Base-by-base conservation (phyloP, 2,329 filamentous ascomycete genomes). In the Stylonectria norvegica region DNA sequence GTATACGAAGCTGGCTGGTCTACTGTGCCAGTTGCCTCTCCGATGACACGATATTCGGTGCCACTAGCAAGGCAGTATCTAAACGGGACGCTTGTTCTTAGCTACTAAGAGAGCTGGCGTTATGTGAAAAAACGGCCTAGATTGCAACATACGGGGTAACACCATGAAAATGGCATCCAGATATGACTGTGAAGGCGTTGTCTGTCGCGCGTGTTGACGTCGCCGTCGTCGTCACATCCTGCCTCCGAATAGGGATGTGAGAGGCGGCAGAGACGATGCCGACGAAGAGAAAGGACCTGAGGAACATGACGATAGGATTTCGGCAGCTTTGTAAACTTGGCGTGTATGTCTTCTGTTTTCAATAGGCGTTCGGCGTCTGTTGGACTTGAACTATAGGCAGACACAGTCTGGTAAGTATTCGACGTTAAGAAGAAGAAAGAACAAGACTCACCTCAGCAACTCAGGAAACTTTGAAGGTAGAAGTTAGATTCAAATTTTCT, bases 1-100 rank as follows among this genome's bases (percentile, higher is more conserved):
- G 53, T 56, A 38, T 56, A 56, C 2, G 53, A 56, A 7, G 50
- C 45, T 0, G 53, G 53, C 10, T 35, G n/a, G 0, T 51, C 42
- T 12, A 41, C 32, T 0, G 53, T 56, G 41, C 42, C 43, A 4
- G 53, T 56, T 1, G 45, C 49, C 2, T 48, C 47, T 22, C 36
- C 31, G 15, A 53, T 32, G 23, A 56, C 49, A 19, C 47, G 52
- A 18, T 52, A 56, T 34, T 56, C 53, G 3, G 47, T 49, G 0
- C 37, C 37, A 4, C 43, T 50, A 2, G 42, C 47, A 40, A 56
- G 47, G 14, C 53, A 56, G 37, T 45, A 56, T 35, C 53, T 56
- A 10, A 6, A 2, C 2, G 2, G 3, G 3, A 11, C n/a, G 10
- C 5, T 27, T 2, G 3, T 7, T 9, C 3, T 12, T 14, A 6